Evolutionary conservation across 345 rosid genomes (phyloP), one percentile per base, ranked within the genome.

Genomic region (Orychophragmus violaceus): DNA sequence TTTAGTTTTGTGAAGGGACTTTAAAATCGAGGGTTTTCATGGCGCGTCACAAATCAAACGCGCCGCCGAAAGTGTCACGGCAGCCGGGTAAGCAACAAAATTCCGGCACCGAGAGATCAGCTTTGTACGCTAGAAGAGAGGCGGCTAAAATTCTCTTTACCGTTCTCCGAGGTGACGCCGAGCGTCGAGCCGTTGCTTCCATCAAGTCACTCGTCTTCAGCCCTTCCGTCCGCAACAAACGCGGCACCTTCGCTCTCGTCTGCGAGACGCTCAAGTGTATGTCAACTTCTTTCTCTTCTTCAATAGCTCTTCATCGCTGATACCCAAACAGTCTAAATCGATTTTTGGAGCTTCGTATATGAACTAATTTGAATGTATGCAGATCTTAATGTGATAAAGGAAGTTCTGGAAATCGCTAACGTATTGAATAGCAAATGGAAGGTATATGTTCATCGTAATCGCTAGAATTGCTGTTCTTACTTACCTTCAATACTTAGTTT

Each of bases 201-300:
- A 85, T 93, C 35, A 93, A 93, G 60, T 80, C 98, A 8, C 89
- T 90, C 54, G 87, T 93, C 62, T 90, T 88, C 36, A 75, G 84
- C 69, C 96, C 92, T 53, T 77, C 91, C 13, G 81, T 88, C 24
- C 80, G 78, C 52, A 93, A 93, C 87, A 93, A 93, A 74, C 85
- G 73, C 63, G 97, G 85, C 36, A 93, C 97, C 46, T 85, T 79
- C 64, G 97, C 98, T 78, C 84, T 93, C 35, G 98, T 93, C 60
- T 93, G 96, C 77, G 86, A 93, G 68, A 93, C 98, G n/a, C 87
- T 93, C 17, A 90, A 90, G 74, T 74, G 97, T 93, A 77, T 13
- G 35, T 4, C 6, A 71, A 69, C 18, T 25, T 63, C 42, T n/a
- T n/a, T 27, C 19, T 33, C 5, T 5, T 25, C 3, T 27, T 53